These are phyloP conservation scores for Huntiella omanensis DNA, from an alignment of 2,329 filamentous ascomycete genomes.

Conservation along the genomic window DNA sequence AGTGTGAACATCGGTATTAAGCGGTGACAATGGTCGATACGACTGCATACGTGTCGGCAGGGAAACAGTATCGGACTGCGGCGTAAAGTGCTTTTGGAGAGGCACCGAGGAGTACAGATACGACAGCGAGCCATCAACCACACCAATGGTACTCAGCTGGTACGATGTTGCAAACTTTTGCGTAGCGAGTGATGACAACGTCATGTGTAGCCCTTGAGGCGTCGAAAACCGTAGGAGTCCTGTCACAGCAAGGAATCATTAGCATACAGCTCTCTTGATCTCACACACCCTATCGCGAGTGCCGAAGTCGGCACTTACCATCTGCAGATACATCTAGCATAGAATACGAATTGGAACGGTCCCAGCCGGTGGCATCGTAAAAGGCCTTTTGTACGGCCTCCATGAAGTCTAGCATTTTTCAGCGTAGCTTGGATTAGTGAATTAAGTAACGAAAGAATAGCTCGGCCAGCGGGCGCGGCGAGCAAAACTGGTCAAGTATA, in stretches of 20 bases:
- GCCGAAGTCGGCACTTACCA: constrained; percentile 29
- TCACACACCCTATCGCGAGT: too few relatives aligned
- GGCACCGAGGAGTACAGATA: constrained; percentile 87
- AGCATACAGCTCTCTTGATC: too few relatives aligned
- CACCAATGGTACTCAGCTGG: constrained; percentile 68
- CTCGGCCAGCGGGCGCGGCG: too few relatives aligned
- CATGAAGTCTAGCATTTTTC: constrained; percentile 81
- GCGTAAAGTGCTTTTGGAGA: constrained; percentile 43
- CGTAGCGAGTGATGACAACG: constrained; percentile 77
- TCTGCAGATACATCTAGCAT: constrained; percentile 67
- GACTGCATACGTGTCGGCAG: constrained; percentile 62
- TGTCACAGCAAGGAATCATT: constrained; percentile 18
- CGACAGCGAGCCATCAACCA: constrained; percentile 91
- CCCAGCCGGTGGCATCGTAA: constrained; percentile 72
- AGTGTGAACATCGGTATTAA: constrained; percentile 13
- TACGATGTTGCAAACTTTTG: constrained; percentile 92
- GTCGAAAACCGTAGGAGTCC: constrained; percentile 78
- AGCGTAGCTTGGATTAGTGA: constrained; percentile 11
- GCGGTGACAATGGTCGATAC: constrained; percentile 51
- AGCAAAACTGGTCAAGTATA: too few relatives aligned
- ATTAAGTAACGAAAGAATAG: too few relatives aligned
- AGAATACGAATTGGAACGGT: constrained; percentile 80
- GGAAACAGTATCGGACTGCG: constrained; percentile 54
- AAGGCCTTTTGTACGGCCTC: constrained; percentile 89
- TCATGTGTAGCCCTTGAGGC: constrained; percentile 65